Base-by-base conservation (phyloP, 2,329 filamentous ascomycete species). In the Phialophora chinensis region DNA sequence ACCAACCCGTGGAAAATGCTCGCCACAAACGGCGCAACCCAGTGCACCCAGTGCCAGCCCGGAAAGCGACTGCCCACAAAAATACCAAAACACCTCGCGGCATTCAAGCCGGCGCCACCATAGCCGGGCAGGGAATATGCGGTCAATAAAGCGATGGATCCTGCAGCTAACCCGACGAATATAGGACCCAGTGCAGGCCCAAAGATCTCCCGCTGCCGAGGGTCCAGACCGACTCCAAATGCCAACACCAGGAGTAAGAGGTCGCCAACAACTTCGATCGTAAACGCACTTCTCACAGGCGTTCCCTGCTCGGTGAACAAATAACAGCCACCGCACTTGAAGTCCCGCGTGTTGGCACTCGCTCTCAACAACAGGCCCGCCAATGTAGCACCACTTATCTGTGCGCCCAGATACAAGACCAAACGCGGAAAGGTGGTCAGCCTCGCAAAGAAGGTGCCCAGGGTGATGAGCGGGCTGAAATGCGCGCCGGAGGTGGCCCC, bases 221-320 rank as follows among this genome's bases (percentile, higher is more conserved):
- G 85, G 72, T 86, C 84, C 4, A 86, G 75, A 17, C 83, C 84
- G 11, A 84, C 81, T 1, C 84, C 83, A 67, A 85, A 86, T 0
- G 82, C 78, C 23, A 86, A 76, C 69, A 84, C 80, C 0, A 87
- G 72, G 14, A 85, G 67, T 1, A 80, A 75, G n/a, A 83, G 77
- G 4, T 77, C 79, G 4, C 78, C 77, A 62, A 83, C 77, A 49
- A 81, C 81, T 70, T 86, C 85, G 47, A 83, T 77, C 8, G 82
- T 75, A 62, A 85, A 82, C 17, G 79, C 81, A 60, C 82, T 77
- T 0, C 74, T 76, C 1, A 77, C 67, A 10, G 59, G 59, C 0
- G 75, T 73, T 2, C 82, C 77, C 42, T 78, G 47, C 5, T 72
- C 70, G 1, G 75, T 72, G 65, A 81, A 76, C 69, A 78, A 73